A percentile compares a stretch with the other conserved stretches of the same genome.
Conservation (phyloP, 345 rosid species). For the Dovyalis caffra region DNA sequence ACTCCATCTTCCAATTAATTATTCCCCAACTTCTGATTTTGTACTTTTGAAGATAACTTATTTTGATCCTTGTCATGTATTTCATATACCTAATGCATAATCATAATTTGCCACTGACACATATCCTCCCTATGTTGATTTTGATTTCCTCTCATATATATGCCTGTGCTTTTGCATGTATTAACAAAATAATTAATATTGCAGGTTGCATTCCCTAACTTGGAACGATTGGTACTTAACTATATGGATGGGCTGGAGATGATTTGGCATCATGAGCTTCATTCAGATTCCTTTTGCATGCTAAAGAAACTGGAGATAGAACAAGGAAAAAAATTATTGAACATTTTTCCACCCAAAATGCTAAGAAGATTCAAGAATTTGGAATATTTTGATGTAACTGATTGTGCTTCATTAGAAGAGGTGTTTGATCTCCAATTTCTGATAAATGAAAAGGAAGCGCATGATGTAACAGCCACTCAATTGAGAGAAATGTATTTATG, state of each 20-base stretch:
- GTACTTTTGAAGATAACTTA: too few species aligned
- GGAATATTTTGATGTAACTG: not conserved
- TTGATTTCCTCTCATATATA: too few species aligned
- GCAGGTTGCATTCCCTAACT: constrained; percentile 26
- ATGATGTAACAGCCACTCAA: not conserved
- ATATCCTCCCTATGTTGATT: too few species aligned
- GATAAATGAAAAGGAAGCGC: not conserved
- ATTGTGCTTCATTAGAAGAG: constrained; percentile 10
- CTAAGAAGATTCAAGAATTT: not conserved
- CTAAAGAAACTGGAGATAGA: constrained; percentile 1
- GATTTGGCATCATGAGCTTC: constrained; percentile 19
- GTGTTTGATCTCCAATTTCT: constrained; percentile 15
- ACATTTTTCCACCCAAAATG: constrained; percentile 17
- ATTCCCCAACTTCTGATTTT: too few species aligned
- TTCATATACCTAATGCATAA: too few species aligned
- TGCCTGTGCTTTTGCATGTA: too few species aligned
- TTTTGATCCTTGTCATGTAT: too few species aligned
- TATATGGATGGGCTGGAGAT: constrained; percentile 17
- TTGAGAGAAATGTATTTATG: not conserved
- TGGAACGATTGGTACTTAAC: constrained; percentile 18
- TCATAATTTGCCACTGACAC: too few species aligned
- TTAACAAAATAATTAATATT: not conserved
- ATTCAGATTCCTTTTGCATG: constrained; percentile 14
- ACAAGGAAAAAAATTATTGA: not conserved
- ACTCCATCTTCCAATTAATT: too few species aligned